Evolutionary conservation across 2,329 filamentous ascomycete species (phyloP), one percentile per base, ranked within the genome.

Genomic region (Cucurbitaria berberidis): DNA sequence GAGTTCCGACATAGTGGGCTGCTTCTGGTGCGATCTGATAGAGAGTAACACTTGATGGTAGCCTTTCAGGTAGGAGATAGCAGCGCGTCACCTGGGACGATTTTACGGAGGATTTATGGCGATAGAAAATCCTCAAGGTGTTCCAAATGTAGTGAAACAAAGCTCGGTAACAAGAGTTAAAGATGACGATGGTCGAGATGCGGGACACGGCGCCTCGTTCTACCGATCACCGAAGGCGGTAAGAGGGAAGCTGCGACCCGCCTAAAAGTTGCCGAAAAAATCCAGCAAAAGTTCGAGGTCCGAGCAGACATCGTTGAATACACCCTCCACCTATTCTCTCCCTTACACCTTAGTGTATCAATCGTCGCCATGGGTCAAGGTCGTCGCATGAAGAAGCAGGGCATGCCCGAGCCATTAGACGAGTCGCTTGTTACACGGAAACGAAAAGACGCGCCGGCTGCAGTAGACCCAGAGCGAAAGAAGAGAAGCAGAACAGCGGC

Each of bases 351-450:
- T 44, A 27, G 30, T 22, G 15, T 2, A 44, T 45, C 38, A 45
- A 47, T 50, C 34, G 50, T 57, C 53, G 72, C 60, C 35, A 96
- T 96, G 93, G 93, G 91, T 81, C 85, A 87, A 58, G 90, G 92
- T 75, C 89, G 92, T 74, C 91, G 93, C 69, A 96, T 97, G 88
- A 90, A 93, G 77, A 97, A 97, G 80, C 95, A 98, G 84, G 93
- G 92, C 50, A 83, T 89, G 61, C 95, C 95, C 48, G 85, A 89
- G 69, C 83, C 89, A 61, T 84, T 97, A 62, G 91, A 95, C 62
- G 91, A 96, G 64, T 80, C 74, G 62, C 69, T 89, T 69, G 87
- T 89, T 67, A 87, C 87, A 45, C 91, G 88, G 71, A 97, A 98
- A 84, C 86, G 93, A 74, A 98, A 98, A 81, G 81, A 90, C 66